These are phyloP conservation scores for Leptomonas pyrrhocoris DNA, from an alignment of 208 protist species.

Conservation along the genomic window DNA sequence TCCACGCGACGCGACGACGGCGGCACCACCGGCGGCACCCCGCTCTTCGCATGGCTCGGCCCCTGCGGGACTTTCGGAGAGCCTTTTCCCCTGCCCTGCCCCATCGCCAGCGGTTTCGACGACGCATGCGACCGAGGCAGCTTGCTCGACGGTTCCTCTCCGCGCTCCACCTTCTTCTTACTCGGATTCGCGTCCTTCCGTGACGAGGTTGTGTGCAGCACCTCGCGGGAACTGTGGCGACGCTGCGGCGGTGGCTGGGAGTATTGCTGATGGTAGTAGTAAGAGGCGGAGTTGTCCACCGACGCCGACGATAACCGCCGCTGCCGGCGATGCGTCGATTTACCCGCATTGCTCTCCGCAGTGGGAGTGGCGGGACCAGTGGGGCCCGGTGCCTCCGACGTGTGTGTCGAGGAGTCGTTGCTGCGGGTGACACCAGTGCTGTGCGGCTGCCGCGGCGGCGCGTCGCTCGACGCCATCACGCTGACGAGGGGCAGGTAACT, in stretches of 20 bases:
- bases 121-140: neutral
- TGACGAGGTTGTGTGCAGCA: neutral
- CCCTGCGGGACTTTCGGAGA: neutral
- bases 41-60: neutral
- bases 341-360: neutral
- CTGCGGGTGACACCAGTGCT: neutral
- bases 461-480: neutral
- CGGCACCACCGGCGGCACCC: neutral
- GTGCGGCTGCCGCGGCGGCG: neutral
- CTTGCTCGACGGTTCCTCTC: neutral
- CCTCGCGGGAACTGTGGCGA: neutral
- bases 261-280: slow-evolving; percentile 3
- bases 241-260: neutral
- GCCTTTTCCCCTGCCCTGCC: neutral
- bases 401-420: neutral
- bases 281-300: neutral
- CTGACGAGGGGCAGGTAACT: slow-evolving; percentile 3
- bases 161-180: neutral
- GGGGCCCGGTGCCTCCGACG: neutral
- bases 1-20: neutral
- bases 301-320: slow-evolving; percentile 5
- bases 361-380: neutral
- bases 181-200: neutral
- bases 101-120: neutral
- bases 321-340: neutral